Evolutionary conservation across 2,329 filamentous ascomycete species (phyloP), one percentile per base, ranked within the genome.

Genomic region (Sporothrix phasma): DNA sequence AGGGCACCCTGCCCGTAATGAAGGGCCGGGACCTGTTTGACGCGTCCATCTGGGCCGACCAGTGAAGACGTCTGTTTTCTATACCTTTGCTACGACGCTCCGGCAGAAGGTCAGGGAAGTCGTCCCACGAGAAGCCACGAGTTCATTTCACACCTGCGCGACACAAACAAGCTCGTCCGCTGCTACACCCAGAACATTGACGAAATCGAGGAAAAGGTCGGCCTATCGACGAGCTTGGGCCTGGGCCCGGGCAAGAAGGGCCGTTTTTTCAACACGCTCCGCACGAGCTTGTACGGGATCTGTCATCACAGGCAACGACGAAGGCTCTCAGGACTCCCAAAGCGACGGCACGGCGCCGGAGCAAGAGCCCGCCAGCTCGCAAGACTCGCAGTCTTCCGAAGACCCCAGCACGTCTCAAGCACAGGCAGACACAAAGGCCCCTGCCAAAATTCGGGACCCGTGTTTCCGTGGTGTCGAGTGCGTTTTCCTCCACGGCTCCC

Each of bases 101-200:
- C 80, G 87, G 31, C 81, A 88, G 67, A 87, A 84, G 63, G 82
- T 88, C 17, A 79, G 77, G 45, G 80, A 82, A n/a, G 84, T 88
- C 10, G 75, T 81, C 61, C 86, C 86, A 89, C 86, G 1, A 77
- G 78, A 19, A 87, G 85, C 1, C 87, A 90, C 73, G 82, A 81
- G 63, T 89, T 90, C 71, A 86, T 90, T 68, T 81, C 83, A 49
- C 82, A 85, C 39, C 77, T 90, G 5, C 80, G 86, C 51, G 85
- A 89, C 70, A 80, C 83, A 3, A 85, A 86, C 3, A 87, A 88
- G 67, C 77, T 90, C 5, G 85, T 89, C 37, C 78, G 87, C 45
- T 88, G 87, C 69, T 90, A 90, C 69, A 90, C 87, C 0, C 87
- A 90, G 69, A 90, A 90, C 67, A 90, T 90, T 68, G 87, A 90